These are phyloP conservation scores for Leccinum uliginosum DNA, from an alignment of 768 basidiomycete species.

Conservation along the genomic window DNA sequence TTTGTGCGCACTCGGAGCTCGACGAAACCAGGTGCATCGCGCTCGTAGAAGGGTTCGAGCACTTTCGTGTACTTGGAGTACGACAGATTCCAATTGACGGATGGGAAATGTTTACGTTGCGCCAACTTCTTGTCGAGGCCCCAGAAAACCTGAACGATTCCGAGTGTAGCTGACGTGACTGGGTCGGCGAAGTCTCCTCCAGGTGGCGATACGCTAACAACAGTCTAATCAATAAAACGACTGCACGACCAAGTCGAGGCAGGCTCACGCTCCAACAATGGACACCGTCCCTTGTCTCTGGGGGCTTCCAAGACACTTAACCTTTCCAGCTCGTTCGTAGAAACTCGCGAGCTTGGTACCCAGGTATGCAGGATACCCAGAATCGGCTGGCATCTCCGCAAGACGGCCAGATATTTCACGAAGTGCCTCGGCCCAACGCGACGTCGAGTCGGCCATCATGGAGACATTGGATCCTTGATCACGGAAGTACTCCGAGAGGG, in stretches of 20 bases:
- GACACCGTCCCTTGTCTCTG: conserved; percentile 89
- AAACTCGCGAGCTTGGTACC: conserved; percentile 94
- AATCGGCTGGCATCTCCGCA: conserved; percentile 99
- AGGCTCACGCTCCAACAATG: conserved; percentile 94
- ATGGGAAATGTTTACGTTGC: conserved; percentile 98
- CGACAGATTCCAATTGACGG: conserved; percentile 99
- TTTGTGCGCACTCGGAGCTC: conserved; percentile 89
- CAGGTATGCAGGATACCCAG: conserved; percentile 97
- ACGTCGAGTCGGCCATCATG: conserved; percentile 99
- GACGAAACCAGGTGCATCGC: conserved; percentile 89
- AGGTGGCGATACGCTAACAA: conserved; percentile 86
- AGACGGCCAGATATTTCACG: conserved; percentile 99
- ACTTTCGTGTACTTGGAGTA: conserved; percentile 98
- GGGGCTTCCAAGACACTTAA: conserved; percentile 87
- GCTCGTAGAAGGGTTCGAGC: conserved; percentile 89
- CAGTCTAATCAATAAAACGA: conserved; percentile 9
- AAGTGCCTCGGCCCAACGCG: conserved; percentile 98
- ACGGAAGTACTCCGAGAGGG: conserved; percentile 98
- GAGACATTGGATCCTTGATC: conserved; percentile 97
- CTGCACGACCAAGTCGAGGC: background rate
- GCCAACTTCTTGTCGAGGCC: conserved; percentile 99
- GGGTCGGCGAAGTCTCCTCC: conserved; percentile 99
- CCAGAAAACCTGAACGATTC: conserved; percentile 99
- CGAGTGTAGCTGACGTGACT: conserved; percentile 93
- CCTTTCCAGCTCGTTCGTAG: conserved; percentile 98